Evolutionary conservation across 495 filamentous ascomycete species (phyloP), one percentile per base, ranked within the genome.

Genomic region (Aspergillus heteromorphus): DNA sequence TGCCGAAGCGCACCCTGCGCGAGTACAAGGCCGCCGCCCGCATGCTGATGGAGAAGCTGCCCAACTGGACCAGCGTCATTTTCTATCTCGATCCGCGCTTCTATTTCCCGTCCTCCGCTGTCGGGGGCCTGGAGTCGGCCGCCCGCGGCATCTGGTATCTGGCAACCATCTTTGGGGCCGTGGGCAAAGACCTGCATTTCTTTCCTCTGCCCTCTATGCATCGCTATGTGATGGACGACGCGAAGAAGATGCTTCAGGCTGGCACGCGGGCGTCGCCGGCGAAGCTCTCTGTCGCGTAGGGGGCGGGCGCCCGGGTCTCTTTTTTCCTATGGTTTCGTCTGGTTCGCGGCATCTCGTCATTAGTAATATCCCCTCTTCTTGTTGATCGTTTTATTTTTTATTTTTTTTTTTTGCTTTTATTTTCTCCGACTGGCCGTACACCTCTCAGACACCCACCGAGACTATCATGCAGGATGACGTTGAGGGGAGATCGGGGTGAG

Each of bases 11-110:
- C 1, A 61, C 65, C 0, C 48, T 71, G 23, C 62, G 52, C 27
- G 60, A 72, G 55, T 75, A 75, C 48, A 65, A 68, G 40, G 49
- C 41, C 0, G 72, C 69, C 0, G 60, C 60, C 0, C 60, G 49
- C 6, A 45, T 67, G 4, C 49, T 73, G 5, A 21, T 42, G 0
- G 54, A 59, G 50, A 66, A 64, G 43, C 40, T 75, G 8, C 70
- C 72, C 0, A 40, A 40, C 0, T 68, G 66, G 66, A 48, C 50
- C 9, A 61, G 41, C 23, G 62, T 69, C 0, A 43, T 73, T 4
- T 66, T 72, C 40, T 73, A 73, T 43, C 51, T 75, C 4, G 70
- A 75, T 54, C 72, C 69, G 11, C 53, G 67, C 10, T 73, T 71
- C 40, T 73, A 69, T 57, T 75, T 64, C 40, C 69, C 70, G 0